These are phyloP conservation scores for Alternaria angustiovoidea DNA, from an alignment of 2,329 filamentous ascomycete species.

Conservation along the genomic window DNA sequence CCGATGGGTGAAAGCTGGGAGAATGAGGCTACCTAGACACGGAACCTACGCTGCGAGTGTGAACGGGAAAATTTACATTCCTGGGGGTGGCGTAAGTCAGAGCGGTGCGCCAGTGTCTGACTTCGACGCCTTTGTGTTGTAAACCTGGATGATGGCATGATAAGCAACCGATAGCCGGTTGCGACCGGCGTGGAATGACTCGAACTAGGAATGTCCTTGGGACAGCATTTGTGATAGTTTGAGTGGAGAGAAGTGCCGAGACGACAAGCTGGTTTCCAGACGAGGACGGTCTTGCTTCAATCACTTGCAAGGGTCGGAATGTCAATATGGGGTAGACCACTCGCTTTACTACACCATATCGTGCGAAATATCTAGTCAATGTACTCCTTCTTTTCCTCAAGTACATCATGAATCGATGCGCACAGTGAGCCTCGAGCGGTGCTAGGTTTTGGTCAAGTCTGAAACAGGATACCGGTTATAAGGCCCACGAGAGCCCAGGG, in stretches of 20 bases:
- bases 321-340: background rate
- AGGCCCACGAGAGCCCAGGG: background rate
- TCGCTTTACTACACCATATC: background rate
- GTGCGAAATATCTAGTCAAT: background rate
- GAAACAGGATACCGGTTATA: background rate
- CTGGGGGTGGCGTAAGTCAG: conserved; percentile 31
- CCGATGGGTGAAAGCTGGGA: conserved; percentile 23
- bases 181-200: background rate
- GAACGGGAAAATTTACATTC: conserved; percentile 30
- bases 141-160: background rate
- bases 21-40: conserved; percentile 37
- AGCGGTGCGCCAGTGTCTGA: conserved; percentile 22
- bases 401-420: background rate
- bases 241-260: background rate
- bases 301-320: background rate
- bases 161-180: background rate
- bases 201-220: background rate
- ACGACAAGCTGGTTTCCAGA: background rate
- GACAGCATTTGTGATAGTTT: background rate
- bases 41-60: conserved; percentile 36
- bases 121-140: conserved; percentile 29
- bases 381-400: background rate
- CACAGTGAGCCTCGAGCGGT: background rate
- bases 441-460: background rate
- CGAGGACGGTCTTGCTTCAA: background rate